Evolutionary conservation across 2,329 filamentous ascomycete genomes (phyloP), one percentile per base, ranked within the genome.

Genomic region (Epichloe bromicola): DNA sequence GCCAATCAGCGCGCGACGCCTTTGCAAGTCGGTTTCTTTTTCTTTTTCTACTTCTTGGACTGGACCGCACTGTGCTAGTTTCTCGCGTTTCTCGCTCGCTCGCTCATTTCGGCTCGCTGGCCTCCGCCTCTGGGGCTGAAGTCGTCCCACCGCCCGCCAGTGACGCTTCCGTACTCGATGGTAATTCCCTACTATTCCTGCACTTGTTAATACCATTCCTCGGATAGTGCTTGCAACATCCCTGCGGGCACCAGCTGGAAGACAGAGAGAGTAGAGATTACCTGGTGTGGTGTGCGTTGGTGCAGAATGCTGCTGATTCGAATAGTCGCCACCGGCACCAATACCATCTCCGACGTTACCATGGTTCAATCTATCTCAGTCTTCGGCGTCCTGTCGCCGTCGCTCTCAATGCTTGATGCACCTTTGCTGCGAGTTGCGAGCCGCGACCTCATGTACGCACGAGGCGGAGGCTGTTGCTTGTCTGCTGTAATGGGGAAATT

Each of bases 1-100:
- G 42, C 43, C 47, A 48, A 43, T 47, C 47, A 53, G 43, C 14
- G 20, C 38, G 43, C 33, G 43, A 42, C 37, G 47, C 39, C 37
- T 34, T 42, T 20, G 39, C n/a, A n/a, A 40, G 17, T 43, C 20
- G 26, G 17, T 14, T 26, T 15, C 12, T 44, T 19, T 39, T 38
- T 39, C 30, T 30, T 33, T 38, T 19, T 19, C 10, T 41, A 38
- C 3, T 4, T 12, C 49, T 41, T 34, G 15, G 8, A 12, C 40
- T 30, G n/a, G 7, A 26, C 26, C 26, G 26, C 26, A 30, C 26
- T 30, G 26, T 30, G 26, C 26, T 30, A 8, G 8, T 30, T 30
- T 30, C 26, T 30, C 26, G 26, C 26, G 8, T 30, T 30, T 30
- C 26, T 30, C 26, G 26, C 26, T 30, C 26, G 26, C 30, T 44